Evolutionary conservation across 192 early-diverging fungal genomes (phyloP).

Genomic region (Coemansia sp.): DNA sequence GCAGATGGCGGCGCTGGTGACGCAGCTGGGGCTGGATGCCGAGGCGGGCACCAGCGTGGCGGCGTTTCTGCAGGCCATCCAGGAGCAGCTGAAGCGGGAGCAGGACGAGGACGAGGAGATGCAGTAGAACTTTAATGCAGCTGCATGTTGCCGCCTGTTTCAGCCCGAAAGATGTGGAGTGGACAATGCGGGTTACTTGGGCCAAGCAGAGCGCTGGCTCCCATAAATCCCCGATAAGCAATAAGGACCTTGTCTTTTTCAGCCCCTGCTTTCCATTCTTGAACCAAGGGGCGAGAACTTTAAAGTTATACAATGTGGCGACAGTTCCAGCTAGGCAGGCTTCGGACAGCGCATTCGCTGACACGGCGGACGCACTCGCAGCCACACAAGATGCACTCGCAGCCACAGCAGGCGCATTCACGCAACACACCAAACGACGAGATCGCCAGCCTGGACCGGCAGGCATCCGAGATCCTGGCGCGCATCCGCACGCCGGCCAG

Average conservation of each 20-base stretch:
- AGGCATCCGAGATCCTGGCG: not conserved
- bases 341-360: not conserved
- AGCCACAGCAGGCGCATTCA: not conserved
- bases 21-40: constrained; percentile 40
- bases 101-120: constrained; percentile 20
- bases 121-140: constrained; percentile 12
- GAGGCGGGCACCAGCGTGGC: constrained; percentile 45
- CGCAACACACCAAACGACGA: not conserved
- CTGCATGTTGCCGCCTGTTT: too few relatives aligned
- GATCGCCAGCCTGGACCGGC: not conserved
- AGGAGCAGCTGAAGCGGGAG: constrained; percentile 38
- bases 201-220: too few relatives aligned
- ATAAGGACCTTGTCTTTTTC: too few relatives aligned
- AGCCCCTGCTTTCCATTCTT: too few relatives aligned
- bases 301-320: constrained; percentile 1
- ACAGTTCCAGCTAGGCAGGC: not conserved
- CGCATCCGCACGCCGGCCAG: not conserved
- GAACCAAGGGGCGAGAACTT: too few relatives aligned
- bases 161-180: too few relatives aligned
- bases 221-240: too few relatives aligned
- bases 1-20: constrained; percentile 47
- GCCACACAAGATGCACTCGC: not conserved
- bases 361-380: not conserved
- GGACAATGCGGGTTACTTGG: too few relatives aligned
- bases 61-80: constrained; percentile 46